Base-by-base conservation (phyloP, 2,329 filamentous ascomycete species). In the Penicillium sp. region DNA sequence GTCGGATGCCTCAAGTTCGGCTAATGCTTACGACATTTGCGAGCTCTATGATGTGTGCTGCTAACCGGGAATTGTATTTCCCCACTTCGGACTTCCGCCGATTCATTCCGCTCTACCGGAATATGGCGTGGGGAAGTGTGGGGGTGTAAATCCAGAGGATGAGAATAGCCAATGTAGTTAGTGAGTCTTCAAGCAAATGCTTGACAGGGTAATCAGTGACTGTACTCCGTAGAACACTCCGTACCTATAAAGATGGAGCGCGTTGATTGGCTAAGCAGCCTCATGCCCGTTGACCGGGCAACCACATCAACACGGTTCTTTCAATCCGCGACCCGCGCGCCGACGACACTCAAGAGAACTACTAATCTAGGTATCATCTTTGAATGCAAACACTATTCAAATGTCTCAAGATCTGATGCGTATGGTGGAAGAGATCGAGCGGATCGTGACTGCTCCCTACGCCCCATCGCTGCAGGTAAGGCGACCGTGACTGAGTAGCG, bases 401-500 rank as follows among this genome's bases (percentile, higher is more conserved):
- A 76, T 76, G 70, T 31, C 58, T 24, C 66, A 69, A 19, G 58
- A 55, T 22, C 26, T 67, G 4, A 26, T 35, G 43, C 49, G 56
- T 7, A 53, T 82, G 21, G 66, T 73, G 29, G 62, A 66, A 19
- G 80, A 82, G 67, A 64, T 83, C 56, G 73, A 78, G 56, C 77
- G 78, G 44, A 69, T 83, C 43, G 71, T 82, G 42, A 74, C 76
- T 7, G 77, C 79, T 33, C 76, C 78, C 22, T 84, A 82, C 61
- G 76, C 78, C n/a, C 76, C 80, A 16, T 79, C 77, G 27, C 70
- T 84, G 44, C 77, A 79, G 67, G 81, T 83, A 70, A 65, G 73
- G 60, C 26, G 27, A 10, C 43, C 27, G 13, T 49, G 42, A 52
- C 39, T 48, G 42, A 29, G 11, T 24, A 27, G 21, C 22, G 19